Conservation (phyloP, 305 asterid species). For the Petunia hybrid region DNA sequence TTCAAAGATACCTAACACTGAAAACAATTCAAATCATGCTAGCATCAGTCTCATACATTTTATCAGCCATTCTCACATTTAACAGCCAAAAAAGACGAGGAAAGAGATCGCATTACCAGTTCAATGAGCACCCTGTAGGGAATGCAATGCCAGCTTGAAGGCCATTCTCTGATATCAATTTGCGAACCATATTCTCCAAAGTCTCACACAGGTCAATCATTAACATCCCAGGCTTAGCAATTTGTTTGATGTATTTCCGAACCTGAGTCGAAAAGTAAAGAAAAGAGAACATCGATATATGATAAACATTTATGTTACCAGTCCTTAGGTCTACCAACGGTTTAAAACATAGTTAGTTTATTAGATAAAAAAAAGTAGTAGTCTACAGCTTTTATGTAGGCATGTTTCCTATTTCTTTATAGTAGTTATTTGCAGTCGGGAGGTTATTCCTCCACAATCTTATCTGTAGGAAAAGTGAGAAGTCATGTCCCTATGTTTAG, state of each 20-base stretch:
- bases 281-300: neutral
- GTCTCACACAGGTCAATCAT: constrained; percentile 97
- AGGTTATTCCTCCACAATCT: constrained; percentile 8
- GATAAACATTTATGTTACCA: neutral
- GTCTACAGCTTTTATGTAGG: too few species aligned
- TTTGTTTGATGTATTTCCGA: constrained; percentile 76
- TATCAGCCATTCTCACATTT: neutral
- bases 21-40: neutral
- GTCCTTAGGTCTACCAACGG: too few species aligned
- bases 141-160: constrained; percentile 98
- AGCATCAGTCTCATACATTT: constrained; percentile 4
- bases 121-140: constrained; percentile 97
- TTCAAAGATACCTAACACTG: neutral
- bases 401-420: too few species aligned
- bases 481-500: too few species aligned
- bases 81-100: constrained; percentile 28
- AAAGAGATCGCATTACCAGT: constrained; percentile 57
- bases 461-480: neutral
- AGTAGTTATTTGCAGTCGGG: neutral
- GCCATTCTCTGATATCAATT: constrained; percentile 90
- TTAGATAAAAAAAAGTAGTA: too few species aligned
- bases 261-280: constrained; percentile 52
- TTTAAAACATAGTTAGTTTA: too few species aligned
- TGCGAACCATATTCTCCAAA: constrained; percentile 91
- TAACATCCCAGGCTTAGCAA: constrained; percentile 92